Percentiles rank a stretch among this genome's conserved stretches.
These are phyloP conservation scores for Penicillium sp. DNA, from an alignment of 2,329 filamentous ascomycete genomes.

Conservation along the genomic window DNA sequence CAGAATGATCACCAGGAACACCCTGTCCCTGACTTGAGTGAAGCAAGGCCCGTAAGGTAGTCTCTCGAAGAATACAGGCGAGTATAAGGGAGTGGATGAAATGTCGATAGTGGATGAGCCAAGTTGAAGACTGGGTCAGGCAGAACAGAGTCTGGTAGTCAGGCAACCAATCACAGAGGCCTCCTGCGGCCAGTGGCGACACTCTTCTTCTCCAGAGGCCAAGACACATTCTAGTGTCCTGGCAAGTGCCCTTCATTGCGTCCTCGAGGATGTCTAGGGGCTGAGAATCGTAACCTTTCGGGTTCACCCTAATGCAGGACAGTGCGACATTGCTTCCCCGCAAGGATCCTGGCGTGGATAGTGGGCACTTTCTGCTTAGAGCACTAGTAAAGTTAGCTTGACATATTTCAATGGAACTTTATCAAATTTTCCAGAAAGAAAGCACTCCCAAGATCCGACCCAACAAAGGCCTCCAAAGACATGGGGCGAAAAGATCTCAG, in stretches of 20 bases:
- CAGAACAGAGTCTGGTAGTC: not conserved
- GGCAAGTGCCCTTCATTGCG: not conserved
- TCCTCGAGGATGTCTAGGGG: not conserved
- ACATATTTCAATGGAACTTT: too few species aligned
- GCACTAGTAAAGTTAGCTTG: not conserved
- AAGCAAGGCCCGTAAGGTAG: not conserved
- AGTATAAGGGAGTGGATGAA: not conserved
- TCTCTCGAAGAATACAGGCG: not conserved
- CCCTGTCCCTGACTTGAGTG: not conserved
- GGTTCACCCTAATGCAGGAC: constrained; percentile 6
- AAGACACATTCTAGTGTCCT: not conserved
- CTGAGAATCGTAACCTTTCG: not conserved
- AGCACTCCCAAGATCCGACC: too few species aligned
- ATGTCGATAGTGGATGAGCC: not conserved
- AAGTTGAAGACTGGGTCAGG: not conserved
- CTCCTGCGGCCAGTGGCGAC: constrained; percentile 1
- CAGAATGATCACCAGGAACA: constrained; percentile 13
- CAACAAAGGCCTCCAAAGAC: too few species aligned
- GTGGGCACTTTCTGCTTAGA: not conserved
- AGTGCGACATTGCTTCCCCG: constrained; percentile 4
- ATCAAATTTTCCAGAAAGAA: too few species aligned
- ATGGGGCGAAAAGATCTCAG: too few species aligned
- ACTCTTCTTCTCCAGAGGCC: not conserved
- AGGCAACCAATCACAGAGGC: constrained; percentile 6
- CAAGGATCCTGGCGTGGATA: not conserved